phyloP scores from a whole-genome alignment of 2,329 filamentous ascomycete genomes.

The Madurella fahalii region DNA sequence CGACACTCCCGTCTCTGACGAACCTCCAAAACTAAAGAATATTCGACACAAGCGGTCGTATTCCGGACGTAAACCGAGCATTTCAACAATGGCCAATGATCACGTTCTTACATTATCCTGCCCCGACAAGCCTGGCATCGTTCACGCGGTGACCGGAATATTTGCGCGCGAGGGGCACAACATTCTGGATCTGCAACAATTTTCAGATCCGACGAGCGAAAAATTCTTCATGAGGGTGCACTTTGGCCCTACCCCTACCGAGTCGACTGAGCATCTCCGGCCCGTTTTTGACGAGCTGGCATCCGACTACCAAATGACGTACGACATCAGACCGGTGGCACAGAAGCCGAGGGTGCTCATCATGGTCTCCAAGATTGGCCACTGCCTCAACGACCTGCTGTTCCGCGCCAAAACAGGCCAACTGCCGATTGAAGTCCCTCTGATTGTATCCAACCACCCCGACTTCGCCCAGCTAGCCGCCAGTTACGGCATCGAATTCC shows the following conservation, averaged over 20 bases:
- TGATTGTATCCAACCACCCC: slow-evolving; percentile 79
- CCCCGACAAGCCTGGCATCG: slow-evolving; percentile 79
- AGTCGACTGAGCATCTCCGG: slow-evolving; percentile 48
- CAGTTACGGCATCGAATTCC: slow-evolving; percentile 73
- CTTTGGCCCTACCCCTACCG: slow-evolving; percentile 59
- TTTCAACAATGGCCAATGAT: slow-evolving; percentile 45
- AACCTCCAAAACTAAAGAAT: not conserved
- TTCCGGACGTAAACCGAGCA: slow-evolving; percentile 1
- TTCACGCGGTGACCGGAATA: slow-evolving; percentile 77
- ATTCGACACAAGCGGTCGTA: not conserved
- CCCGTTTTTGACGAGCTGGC: slow-evolving; percentile 59
- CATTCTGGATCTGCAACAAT: slow-evolving; percentile 81
- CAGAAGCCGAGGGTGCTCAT: slow-evolving; percentile 74
- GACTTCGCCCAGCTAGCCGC: slow-evolving; percentile 66
- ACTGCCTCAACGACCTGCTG: slow-evolving; percentile 79
- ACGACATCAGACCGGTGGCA: slow-evolving; percentile 63
- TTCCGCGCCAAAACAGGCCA: slow-evolving; percentile 74
- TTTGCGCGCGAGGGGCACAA: slow-evolving; percentile 71
- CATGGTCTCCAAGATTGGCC: slow-evolving; percentile 87
- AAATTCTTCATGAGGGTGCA: slow-evolving; percentile 88
- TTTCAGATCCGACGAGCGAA: slow-evolving; percentile 68
- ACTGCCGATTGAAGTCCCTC: slow-evolving; percentile 68
- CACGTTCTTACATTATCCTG: slow-evolving; percentile 78
- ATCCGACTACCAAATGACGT: slow-evolving; percentile 62
- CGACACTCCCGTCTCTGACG: not conserved